A percentile compares a stretch with the other conserved stretches of the same genome.
Conservation (phyloP, 805 yeast genomes). For the Wickerhamomyces strasburgensis region DNA sequence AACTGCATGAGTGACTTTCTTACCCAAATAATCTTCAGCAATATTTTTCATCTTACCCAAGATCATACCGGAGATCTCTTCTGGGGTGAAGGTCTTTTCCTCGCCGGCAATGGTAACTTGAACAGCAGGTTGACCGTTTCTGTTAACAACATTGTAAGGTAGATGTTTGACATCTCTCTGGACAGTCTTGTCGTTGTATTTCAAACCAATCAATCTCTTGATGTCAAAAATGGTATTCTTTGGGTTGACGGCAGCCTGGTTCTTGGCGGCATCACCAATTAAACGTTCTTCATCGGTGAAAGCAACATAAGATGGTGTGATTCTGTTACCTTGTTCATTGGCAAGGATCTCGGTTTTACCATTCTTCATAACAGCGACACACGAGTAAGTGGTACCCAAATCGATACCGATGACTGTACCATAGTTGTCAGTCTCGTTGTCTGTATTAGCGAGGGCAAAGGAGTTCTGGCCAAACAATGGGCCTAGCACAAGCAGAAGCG, state of each 20-base stretch:
- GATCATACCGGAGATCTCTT: slow-evolving; percentile 90
- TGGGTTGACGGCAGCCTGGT: slow-evolving; percentile 90
- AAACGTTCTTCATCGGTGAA: slow-evolving; percentile 89
- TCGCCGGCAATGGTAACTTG: slow-evolving; percentile 72
- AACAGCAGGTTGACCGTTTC: slow-evolving; percentile 78
- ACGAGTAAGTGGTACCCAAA: slow-evolving; percentile 95
- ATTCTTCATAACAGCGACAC: slow-evolving; percentile 85
- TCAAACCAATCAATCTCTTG: slow-evolving; percentile 85
- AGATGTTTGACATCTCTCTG: slow-evolving; percentile 78
- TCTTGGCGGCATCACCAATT: slow-evolving; percentile 95
- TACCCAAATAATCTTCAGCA: slow-evolving; percentile 87
- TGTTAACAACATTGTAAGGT: slow-evolving; percentile 68
- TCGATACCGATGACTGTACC: slow-evolving; percentile 88
- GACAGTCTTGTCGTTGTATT: slow-evolving; percentile 70
- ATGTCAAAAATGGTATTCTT: slow-evolving; percentile 84
- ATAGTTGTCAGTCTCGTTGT: slow-evolving; percentile 37
- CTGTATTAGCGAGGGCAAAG: slow-evolving; percentile 26
- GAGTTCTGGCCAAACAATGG: slow-evolving; percentile 21
- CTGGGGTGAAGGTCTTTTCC: slow-evolving; percentile 77
- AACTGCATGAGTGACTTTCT: slow-evolving; percentile 80
- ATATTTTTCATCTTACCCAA: slow-evolving; percentile 87
- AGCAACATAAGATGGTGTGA: slow-evolving; percentile 92
- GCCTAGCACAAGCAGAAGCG: slow-evolving; percentile 23
- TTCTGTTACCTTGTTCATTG: slow-evolving; percentile 96
- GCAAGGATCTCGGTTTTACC: slow-evolving; percentile 91